Percentiles rank a stretch among this genome's conserved stretches.
Conservation (phyloP, 2,329 filamentous ascomycete genomes). For the Neonectria neomacrospora region DNA sequence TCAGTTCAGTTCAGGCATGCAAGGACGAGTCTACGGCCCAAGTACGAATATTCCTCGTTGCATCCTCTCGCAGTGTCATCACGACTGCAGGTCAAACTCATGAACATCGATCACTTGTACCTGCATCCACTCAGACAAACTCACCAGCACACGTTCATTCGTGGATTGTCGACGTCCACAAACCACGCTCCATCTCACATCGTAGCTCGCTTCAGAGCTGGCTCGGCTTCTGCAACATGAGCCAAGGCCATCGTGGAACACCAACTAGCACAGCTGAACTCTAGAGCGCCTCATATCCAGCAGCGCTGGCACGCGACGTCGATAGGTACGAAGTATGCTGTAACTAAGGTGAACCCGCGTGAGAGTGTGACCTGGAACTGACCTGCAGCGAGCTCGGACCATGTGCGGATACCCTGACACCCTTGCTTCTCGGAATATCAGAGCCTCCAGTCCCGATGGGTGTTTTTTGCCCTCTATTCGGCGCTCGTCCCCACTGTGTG, state of each 20-base stretch:
- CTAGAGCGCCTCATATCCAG: no score
- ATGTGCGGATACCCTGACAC: not conserved
- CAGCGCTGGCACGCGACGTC: not conserved
- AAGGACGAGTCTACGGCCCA: not conserved
- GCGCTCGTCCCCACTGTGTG: no score
- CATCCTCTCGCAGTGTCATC: not conserved
- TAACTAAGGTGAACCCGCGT: not conserved
- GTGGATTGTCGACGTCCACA: not conserved
- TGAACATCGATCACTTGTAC: not conserved
- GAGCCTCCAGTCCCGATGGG: conserved; percentile 12
- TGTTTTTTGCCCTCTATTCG: conserved; percentile 2
- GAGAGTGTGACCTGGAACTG: not conserved
- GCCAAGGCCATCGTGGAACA: not conserved
- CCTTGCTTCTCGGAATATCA: conserved; percentile 10
- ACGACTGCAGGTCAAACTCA: not conserved
- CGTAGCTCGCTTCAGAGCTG: not conserved
- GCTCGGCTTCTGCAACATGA: not conserved
- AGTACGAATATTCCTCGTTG: not conserved
- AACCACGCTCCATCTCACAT: not conserved
- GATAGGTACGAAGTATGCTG: not conserved
- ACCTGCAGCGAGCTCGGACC: conserved; percentile 12
- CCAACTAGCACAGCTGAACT: no score
- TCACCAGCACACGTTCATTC: not conserved
- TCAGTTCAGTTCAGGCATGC: not conserved
- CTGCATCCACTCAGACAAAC: not conserved